A percentile compares a stretch with the other conserved stretches of the same genome.
Evolutionary conservation across 495 filamentous ascomycete species (phyloP).

Genomic region (Penicillium pulvis): DNA sequence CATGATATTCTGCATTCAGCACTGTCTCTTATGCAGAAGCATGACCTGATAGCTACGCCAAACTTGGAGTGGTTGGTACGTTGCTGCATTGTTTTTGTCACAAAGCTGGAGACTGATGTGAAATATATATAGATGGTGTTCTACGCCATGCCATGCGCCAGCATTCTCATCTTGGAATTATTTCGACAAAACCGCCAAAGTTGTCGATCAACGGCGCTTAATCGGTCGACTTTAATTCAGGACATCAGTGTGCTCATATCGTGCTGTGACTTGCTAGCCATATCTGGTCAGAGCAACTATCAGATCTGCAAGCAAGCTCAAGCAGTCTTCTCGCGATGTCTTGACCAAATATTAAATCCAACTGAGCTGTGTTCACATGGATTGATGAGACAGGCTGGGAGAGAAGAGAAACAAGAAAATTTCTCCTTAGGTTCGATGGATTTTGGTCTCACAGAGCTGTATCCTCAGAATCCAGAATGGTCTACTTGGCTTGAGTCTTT

Average conservation of each 20-base stretch:
- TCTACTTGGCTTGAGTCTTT: conserved; percentile 2
- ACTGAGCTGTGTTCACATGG: background rate
- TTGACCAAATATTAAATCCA: background rate
- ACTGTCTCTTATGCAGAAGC: background rate
- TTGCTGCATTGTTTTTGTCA: background rate
- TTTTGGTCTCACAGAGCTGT: background rate
- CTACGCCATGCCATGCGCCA: background rate
- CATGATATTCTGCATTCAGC: background rate
- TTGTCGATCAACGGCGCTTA: background rate
- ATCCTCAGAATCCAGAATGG: background rate
- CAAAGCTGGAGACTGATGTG: background rate
- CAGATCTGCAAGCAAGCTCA: conserved; percentile 9
- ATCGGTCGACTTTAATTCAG: background rate
- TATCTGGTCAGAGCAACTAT: conserved; percentile 8
- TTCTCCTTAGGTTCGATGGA: background rate
- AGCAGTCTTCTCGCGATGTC: background rate
- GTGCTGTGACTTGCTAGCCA: conserved; percentile 6
- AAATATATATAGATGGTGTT: background rate
- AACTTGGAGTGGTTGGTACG: background rate
- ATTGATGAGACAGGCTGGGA: background rate
- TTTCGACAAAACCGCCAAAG: background rate
- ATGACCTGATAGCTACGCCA: background rate
- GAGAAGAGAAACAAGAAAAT: background rate
- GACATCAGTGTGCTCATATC: conserved; percentile 4
- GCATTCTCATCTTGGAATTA: background rate